These are phyloP conservation scores for Pseudogymnoascus sp. DNA, from an alignment of 2,329 filamentous ascomycete species.

Conservation along the genomic window DNA sequence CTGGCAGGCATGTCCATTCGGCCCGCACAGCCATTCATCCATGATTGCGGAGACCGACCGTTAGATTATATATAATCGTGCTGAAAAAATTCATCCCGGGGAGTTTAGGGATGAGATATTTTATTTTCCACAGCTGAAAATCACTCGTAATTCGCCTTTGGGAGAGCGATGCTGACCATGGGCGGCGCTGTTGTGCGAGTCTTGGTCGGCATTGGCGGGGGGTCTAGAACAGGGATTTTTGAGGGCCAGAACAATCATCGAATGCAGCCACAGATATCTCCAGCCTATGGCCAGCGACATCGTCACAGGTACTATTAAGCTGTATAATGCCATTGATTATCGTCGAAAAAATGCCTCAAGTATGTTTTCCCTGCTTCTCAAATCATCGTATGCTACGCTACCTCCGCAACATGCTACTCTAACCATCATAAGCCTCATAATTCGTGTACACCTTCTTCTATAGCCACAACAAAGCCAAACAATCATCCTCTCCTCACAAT, in stretches of 20 bases:
- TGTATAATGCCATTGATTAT: background rate
- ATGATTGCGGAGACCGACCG: background rate
- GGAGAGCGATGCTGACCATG: background rate
- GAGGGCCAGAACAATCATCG: background rate
- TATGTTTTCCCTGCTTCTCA: background rate
- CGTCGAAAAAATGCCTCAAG: background rate
- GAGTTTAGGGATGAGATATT: background rate
- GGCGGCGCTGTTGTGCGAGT: background rate
- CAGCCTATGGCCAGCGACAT: background rate
- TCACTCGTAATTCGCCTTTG: background rate
- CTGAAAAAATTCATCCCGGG: background rate
- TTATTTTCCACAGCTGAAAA: background rate
- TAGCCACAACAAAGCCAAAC: background rate
- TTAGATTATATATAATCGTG: constrained; percentile 1
- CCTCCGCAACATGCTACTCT: background rate
- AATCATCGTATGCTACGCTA: background rate
- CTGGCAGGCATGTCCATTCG: constrained; percentile 1
- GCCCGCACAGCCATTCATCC: background rate
- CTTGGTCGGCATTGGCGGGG: background rate
- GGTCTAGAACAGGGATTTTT: constrained; percentile 4
- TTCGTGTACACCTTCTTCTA: background rate
- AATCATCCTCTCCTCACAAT: background rate
- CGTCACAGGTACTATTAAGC: background rate
- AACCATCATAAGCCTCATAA: background rate
- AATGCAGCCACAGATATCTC: background rate